phyloP scores from a whole-genome alignment of 148 eudicot species.

The Fagopyrum homotropicum region DNA sequence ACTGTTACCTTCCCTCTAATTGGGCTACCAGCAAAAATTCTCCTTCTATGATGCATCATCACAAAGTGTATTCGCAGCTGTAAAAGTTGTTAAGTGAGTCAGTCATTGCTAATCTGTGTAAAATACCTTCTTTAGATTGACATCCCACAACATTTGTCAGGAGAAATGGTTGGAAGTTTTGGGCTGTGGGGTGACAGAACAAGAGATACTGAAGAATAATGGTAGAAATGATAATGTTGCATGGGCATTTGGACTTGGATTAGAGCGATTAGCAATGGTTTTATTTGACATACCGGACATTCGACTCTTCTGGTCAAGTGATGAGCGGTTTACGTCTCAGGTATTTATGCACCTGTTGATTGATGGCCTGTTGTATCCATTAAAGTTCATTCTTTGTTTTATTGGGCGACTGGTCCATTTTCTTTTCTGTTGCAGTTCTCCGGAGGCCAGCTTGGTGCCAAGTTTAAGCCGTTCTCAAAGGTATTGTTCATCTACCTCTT shows the following conservation, averaged over 20 bases:
- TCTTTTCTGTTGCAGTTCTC: slow-evolving; percentile 52
- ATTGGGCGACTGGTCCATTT: not conserved
- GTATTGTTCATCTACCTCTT: slow-evolving; percentile 22
- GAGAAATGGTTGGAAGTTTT: slow-evolving; percentile 97
- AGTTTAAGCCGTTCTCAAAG: slow-evolving; percentile 96
- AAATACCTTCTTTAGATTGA: not conserved
- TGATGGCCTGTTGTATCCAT: not conserved
- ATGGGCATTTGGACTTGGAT: slow-evolving; percentile 99
- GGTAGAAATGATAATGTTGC: slow-evolving; percentile 66
- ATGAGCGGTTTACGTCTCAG: slow-evolving; percentile 92
- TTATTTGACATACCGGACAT: slow-evolving; percentile 93
- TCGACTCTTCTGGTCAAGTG: slow-evolving; percentile 89
- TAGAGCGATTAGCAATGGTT: slow-evolving; percentile 97
- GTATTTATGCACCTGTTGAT: slow-evolving; percentile 20
- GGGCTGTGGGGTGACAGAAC: slow-evolving; percentile 97
- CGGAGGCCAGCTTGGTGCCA: slow-evolving; percentile 73
- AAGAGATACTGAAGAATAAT: slow-evolving; percentile 77
- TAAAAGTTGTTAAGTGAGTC: not conserved
- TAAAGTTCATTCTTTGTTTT: not conserved
- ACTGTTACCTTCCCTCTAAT: not conserved
- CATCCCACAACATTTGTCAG: slow-evolving; percentile 31
- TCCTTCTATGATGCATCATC: not conserved
- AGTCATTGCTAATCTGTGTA: not conserved
- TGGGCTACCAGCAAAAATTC: not conserved
- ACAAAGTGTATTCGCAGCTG: not conserved